phyloP scores from a whole-genome alignment of 2,329 filamentous ascomycete genomes.

The Paecilomyces dactylethromorphus region DNA sequence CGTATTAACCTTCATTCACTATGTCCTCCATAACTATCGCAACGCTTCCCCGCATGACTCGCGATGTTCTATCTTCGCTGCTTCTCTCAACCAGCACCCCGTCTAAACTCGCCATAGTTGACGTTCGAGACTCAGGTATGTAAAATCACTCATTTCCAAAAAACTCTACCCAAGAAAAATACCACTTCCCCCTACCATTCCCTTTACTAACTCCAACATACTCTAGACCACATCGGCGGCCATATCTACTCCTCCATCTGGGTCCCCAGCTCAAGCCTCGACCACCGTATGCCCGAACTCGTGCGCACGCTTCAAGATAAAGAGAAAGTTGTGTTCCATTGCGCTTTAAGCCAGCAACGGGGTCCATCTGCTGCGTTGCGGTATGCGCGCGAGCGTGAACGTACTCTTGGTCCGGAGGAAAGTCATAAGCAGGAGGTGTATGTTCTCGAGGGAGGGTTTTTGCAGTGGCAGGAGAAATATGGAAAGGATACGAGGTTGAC shows the following conservation, averaged over 20 bases:
- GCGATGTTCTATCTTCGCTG: constrained; percentile 60
- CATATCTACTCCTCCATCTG: constrained; percentile 76
- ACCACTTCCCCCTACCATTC: not conserved
- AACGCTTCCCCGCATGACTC: constrained; percentile 60
- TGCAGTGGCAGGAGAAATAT: constrained; percentile 76
- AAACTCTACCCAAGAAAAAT: too few relatives aligned
- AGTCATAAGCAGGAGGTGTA: constrained; percentile 61
- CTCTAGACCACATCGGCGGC: constrained; percentile 75
- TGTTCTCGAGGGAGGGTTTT: constrained; percentile 78
- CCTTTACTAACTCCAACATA: not conserved
- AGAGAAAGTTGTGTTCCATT: constrained; percentile 88
- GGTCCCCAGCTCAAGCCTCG: constrained; percentile 66
- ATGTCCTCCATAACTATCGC: constrained; percentile 56
- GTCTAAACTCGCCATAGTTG: constrained; percentile 63
- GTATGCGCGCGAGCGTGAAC: constrained; percentile 62
- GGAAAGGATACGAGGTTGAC: constrained; percentile 75
- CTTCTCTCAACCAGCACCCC: constrained; percentile 48
- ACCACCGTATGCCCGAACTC: constrained; percentile 74
- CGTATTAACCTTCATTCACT: not conserved
- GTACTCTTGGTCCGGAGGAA: constrained; percentile 38
- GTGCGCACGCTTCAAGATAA: constrained; percentile 69
- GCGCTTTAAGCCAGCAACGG: constrained; percentile 81
- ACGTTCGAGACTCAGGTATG: constrained; percentile 77
- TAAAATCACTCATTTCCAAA: too few relatives aligned
- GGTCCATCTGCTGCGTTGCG: constrained; percentile 77